Conservation (phyloP, 2,329 filamentous ascomycete genomes). For the Fusarium sp. region DNA sequence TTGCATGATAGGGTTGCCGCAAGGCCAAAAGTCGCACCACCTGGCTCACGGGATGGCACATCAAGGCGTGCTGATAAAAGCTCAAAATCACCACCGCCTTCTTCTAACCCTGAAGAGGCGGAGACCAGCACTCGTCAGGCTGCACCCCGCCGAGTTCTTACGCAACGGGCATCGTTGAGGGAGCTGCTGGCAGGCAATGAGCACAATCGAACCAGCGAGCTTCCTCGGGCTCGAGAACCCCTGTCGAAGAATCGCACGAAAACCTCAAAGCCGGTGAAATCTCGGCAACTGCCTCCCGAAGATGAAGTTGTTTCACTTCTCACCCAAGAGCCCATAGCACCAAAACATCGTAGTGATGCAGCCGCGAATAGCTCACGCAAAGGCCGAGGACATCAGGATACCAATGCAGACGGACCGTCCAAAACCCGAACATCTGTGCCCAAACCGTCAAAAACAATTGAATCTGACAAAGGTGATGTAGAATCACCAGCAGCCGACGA, state of each 20-base stretch:
- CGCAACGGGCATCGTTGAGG: slow-evolving; percentile 26
- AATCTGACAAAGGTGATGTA: not conserved
- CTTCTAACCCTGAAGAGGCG: not conserved
- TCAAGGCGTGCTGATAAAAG: not conserved
- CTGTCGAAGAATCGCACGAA: not conserved
- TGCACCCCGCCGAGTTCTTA: slow-evolving; percentile 16
- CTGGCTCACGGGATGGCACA: not conserved
- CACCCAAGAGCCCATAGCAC: not conserved
- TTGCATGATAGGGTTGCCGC: slow-evolving; percentile 37
- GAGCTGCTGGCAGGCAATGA: slow-evolving; percentile 30
- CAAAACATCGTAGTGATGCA: not conserved
- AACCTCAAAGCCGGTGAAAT: not conserved
- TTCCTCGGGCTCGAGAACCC: not conserved
- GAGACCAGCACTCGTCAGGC: not conserved
- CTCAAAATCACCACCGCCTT: slow-evolving; percentile 36
- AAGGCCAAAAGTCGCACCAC: not conserved
- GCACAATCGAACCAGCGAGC: not conserved
- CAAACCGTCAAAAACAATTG: not conserved
- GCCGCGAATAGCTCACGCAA: not conserved
- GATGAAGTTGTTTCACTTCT: not conserved
- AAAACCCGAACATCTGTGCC: not conserved
- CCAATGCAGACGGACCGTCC: not conserved
- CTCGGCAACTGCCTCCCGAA: not conserved
- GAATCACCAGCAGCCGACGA: not conserved
- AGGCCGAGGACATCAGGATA: not conserved